Conservation (phyloP, 2,329 filamentous ascomycete species). For the Incumbomyces lentus region DNA sequence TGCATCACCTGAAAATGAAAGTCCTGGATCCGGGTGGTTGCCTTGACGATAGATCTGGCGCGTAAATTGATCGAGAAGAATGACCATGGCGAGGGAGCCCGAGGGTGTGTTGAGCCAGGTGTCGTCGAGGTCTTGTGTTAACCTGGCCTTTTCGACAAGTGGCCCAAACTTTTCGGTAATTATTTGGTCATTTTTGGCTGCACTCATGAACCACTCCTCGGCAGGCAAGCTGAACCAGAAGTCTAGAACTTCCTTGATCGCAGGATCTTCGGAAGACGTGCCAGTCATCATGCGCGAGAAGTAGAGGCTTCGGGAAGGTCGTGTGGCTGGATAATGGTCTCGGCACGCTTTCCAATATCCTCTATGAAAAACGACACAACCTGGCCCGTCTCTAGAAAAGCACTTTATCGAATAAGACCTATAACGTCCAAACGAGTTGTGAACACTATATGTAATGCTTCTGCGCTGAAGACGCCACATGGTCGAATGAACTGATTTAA, state of each 20-base stretch:
- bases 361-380: too few relatives aligned
- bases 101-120: conserved; percentile 12
- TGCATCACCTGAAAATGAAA: conserved; percentile 25
- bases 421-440: too few relatives aligned
- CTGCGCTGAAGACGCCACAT: too few relatives aligned
- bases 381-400: too few relatives aligned
- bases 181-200: conserved; percentile 13
- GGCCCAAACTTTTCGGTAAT: conserved; percentile 16
- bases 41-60: conserved; percentile 27
- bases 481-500: too few relatives aligned
- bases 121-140: conserved; percentile 14
- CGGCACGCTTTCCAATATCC: too few relatives aligned
- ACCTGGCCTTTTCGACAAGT: conserved; percentile 18
- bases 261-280: neutral
- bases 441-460: too few relatives aligned
- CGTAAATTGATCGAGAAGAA: conserved; percentile 32
- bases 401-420: too few relatives aligned
- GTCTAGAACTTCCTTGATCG: conserved; percentile 17
- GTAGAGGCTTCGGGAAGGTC: neutral
- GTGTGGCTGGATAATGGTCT: neutral
- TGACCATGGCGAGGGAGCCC: conserved; percentile 27
- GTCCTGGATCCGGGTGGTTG: conserved; percentile 16
- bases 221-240: conserved; percentile 23
- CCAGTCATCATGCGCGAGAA: neutral
- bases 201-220: conserved; percentile 16